A percentile compares a stretch with the other conserved stretches of the same genome.
phyloP scores from a whole-genome alignment of 176 grass and related monocot species.

The Aegilops longissima region DNA sequence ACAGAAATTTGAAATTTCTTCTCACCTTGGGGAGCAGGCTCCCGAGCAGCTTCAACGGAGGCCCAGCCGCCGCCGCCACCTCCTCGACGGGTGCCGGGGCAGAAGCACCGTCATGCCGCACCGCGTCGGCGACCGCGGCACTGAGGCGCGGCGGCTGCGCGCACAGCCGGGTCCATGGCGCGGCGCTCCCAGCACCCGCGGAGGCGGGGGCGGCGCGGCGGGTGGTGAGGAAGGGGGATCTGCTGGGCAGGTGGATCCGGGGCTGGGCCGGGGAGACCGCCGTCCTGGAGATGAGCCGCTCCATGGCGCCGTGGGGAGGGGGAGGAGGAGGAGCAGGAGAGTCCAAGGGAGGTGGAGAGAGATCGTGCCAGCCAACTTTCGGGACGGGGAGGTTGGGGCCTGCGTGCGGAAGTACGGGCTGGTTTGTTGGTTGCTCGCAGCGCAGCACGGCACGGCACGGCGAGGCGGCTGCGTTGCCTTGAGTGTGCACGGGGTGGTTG shows the following conservation, averaged over 20 bases:
- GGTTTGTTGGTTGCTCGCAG: background rate
- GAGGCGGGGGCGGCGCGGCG: background rate
- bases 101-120: background rate
- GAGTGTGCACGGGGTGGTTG: conserved; percentile 11
- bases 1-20: background rate
- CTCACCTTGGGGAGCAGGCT: conserved; percentile 43
- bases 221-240: conserved; percentile 16
- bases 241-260: conserved; percentile 27
- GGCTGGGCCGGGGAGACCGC: background rate
- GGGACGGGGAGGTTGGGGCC: background rate
- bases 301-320: conserved; percentile 26
- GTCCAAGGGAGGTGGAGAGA: background rate
- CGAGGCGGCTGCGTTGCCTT: background rate
- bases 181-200: background rate
- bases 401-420: background rate
- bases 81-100: background rate
- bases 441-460: background rate
- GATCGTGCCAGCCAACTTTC: conserved; percentile 9
- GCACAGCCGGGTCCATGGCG: conserved; percentile 17
- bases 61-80: background rate
- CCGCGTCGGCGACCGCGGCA: background rate
- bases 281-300: conserved; percentile 59
- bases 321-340: background rate
- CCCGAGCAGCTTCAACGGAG: conserved; percentile 31
- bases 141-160: background rate